Evolutionary conservation across 352 stramenopile species (phyloP), one percentile per base, ranked within the genome.

Genomic region (Globisporangium cylindrosporum): DNA sequence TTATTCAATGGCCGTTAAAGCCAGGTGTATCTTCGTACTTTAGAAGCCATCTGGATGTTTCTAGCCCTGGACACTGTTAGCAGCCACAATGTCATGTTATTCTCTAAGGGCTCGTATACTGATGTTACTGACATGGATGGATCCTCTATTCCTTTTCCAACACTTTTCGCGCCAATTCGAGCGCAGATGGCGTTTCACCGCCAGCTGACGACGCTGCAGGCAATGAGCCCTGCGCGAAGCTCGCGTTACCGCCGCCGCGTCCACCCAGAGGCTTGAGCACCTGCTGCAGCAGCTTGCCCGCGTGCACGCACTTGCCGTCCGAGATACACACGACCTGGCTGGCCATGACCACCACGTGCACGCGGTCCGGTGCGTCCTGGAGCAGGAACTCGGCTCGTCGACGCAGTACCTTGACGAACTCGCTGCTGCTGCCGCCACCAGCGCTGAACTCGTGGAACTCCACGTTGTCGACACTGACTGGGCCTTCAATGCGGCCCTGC

Each of bases 181-280:
- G 56, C 10, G 66, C 58, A 12, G 59, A 53, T 7, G 78, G 51
- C 0, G 54, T 9, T 15, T 34, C 9, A 41, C 51, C 36, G 14
- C 0, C 32, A 4, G 65, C 62, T 9, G 32, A 38, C 32, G 32
- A 38, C 32, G 55, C 58, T 20, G 24, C 41, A 7, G 69, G 69
- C 14, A 91, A 55, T 0, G 76, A 86, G 6, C 84, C 84, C 74
- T 92, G 86, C 22, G 82, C 82, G 64, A 91, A 92, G 46, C 57
- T 78, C 20, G 78, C 74, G 43, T 79, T 90, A 62, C 84, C 86
- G 36, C 84, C 86, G 41, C 86, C 82, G 8, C 78, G 78, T 27
- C 86, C 82, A 22, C 80, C 79, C 12, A 90, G 59, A 10, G 66
- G 48, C 63, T 88, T 84, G 63, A 92, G 54, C 18, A 89, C 24